Evolutionary conservation across 805 yeast species (phyloP).

Genomic region (Kuraishia ogatae): DNA sequence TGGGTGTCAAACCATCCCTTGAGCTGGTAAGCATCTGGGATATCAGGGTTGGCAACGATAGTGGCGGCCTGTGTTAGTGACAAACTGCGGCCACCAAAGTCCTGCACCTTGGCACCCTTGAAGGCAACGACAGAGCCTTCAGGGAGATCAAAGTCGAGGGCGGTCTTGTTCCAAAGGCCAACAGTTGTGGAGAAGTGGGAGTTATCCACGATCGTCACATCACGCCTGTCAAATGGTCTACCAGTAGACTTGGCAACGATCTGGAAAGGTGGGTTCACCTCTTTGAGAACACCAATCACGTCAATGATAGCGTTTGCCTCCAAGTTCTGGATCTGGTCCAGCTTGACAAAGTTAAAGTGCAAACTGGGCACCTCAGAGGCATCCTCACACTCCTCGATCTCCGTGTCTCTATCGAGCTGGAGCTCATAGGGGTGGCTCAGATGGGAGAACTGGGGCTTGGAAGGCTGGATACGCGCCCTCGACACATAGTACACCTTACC

Average conservation of each 20-base stretch:
- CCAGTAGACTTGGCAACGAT: slow-evolving; percentile 84
- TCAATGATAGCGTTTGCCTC: slow-evolving; percentile 73
- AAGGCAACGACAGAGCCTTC: slow-evolving; percentile 84
- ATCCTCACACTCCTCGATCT: slow-evolving; percentile 57
- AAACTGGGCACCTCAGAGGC: slow-evolving; percentile 65
- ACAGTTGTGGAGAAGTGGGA: slow-evolving; percentile 65
- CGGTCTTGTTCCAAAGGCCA: slow-evolving; percentile 88
- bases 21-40: slow-evolving; percentile 76
- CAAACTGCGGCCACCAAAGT: slow-evolving; percentile 79
- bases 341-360: slow-evolving; percentile 65
- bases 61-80: slow-evolving; percentile 76
- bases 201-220: slow-evolving; percentile 78
- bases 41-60: slow-evolving; percentile 74
- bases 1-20: slow-evolving; percentile 93
- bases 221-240: slow-evolving; percentile 88
- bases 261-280: slow-evolving; percentile 66
- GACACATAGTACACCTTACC: slow-evolving; percentile 84
- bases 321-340: slow-evolving; percentile 54
- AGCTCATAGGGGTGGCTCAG: slow-evolving; percentile 86
- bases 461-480: slow-evolving; percentile 70
- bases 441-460: slow-evolving; percentile 80
- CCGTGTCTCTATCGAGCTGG: slow-evolving; percentile 69
- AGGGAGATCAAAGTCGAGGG: slow-evolving; percentile 64
- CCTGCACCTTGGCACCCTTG: slow-evolving; percentile 84
- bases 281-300: slow-evolving; percentile 79